These are phyloP conservation scores for Cercospora sp. DNA, from an alignment of 2,329 filamentous ascomycete genomes.

Conservation along the genomic window DNA sequence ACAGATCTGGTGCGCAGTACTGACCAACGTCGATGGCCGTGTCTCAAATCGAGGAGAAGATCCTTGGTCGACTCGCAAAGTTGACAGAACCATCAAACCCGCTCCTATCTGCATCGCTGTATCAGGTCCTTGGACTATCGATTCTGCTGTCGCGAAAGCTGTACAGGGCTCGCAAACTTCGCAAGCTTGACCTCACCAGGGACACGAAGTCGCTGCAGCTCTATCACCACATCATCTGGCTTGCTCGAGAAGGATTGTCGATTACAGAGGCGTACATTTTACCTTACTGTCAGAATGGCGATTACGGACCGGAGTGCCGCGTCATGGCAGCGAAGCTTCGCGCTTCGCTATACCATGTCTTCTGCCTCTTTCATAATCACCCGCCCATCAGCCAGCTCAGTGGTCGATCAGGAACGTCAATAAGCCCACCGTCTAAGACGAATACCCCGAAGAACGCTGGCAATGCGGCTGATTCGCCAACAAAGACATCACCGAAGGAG, in stretches of 20 bases:
- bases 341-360: constrained; percentile 94
- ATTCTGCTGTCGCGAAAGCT: constrained; percentile 84
- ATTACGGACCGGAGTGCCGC: constrained; percentile 75
- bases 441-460: constrained; percentile 21
- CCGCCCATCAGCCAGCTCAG: constrained; percentile 67
- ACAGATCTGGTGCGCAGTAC: not conserved
- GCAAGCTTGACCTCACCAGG: constrained; percentile 74
- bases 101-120: constrained; percentile 77
- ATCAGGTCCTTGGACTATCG: constrained; percentile 87
- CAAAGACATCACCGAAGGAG: constrained; percentile 27
- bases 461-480: constrained; percentile 20
- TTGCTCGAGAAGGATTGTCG: constrained; percentile 84
- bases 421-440: constrained; percentile 30
- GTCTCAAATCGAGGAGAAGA: constrained; percentile 96
- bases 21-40: constrained; percentile 70
- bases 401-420: constrained; percentile 28
- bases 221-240: constrained; percentile 91
- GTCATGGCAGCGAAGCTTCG: constrained; percentile 89
- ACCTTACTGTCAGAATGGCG: constrained; percentile 67
- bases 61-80: constrained; percentile 83
- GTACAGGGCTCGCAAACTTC: constrained; percentile 76
- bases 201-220: constrained; percentile 78
- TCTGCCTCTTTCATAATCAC: constrained; percentile 92
- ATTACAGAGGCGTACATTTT: constrained; percentile 85
- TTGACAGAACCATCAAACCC: constrained; percentile 75